Evolutionary conservation across 1,284 basidiomycete species (phyloP).

Genomic region (Moniliella sp.): DNA sequence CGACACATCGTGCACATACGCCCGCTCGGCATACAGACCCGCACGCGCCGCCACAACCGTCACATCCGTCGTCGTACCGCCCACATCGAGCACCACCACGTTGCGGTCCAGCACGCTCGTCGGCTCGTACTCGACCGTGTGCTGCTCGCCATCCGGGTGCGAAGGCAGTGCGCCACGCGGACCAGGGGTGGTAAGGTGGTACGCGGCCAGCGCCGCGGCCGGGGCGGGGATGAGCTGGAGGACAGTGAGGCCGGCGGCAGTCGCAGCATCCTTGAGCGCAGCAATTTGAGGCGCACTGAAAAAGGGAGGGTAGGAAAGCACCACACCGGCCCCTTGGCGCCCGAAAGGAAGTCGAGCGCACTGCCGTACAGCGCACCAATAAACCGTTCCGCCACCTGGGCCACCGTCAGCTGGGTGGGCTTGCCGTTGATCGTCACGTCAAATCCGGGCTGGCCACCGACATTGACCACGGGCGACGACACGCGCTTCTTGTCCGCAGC

Average conservation of each 20-base stretch:
- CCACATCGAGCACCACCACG: slow-evolving; percentile 42
- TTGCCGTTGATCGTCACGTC: slow-evolving; percentile 55
- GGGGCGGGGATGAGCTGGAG: slow-evolving; percentile 59
- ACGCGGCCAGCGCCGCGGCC: slow-evolving; percentile 49
- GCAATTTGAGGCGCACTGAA: slow-evolving; percentile 52
- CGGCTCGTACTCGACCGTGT: slow-evolving; percentile 34
- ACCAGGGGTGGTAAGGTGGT: slow-evolving; percentile 36
- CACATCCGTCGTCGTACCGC: slow-evolving; percentile 41
- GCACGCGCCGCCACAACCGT: slow-evolving; percentile 40
- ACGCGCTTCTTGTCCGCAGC: slow-evolving; percentile 48
- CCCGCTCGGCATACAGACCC: slow-evolving; percentile 40
- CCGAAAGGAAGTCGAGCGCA: slow-evolving; percentile 75
- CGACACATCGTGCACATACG: slow-evolving; percentile 37
- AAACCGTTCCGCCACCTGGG: slow-evolving; percentile 68
- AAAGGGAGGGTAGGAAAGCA: slow-evolving; percentile 43
- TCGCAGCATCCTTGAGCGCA: slow-evolving; percentile 53
- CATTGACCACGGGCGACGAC: slow-evolving; percentile 64
- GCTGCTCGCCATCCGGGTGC: slow-evolving; percentile 23
- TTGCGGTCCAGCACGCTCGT: slow-evolving; percentile 40
- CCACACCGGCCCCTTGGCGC: slow-evolving; percentile 55
- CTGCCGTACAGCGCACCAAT: slow-evolving; percentile 61
- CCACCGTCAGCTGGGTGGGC: slow-evolving; percentile 53
- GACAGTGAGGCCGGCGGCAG: slow-evolving; percentile 54
- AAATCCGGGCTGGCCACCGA: slow-evolving; percentile 38
- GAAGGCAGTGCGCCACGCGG: slow-evolving; percentile 35